These are phyloP conservation scores for Lignosus rhinocerotis DNA, from an alignment of 1,284 basidiomycete species.

Conservation along the genomic window DNA sequence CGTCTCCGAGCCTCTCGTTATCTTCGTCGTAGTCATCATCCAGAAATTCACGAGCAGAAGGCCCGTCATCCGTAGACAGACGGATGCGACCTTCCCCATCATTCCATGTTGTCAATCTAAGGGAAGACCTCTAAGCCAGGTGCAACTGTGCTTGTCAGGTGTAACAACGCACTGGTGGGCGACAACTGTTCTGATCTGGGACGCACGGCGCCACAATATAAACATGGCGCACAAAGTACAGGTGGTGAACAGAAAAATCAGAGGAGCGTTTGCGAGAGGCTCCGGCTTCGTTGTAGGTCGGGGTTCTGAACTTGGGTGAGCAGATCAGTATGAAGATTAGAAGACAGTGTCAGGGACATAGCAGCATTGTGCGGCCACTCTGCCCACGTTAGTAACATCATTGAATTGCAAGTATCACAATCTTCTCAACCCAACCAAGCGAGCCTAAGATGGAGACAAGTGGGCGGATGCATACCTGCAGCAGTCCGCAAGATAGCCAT, in stretches of 20 bases:
- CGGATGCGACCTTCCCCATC: constrained; percentile 60
- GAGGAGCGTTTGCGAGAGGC: constrained; percentile 56
- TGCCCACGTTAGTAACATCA: background rate
- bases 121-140: background rate
- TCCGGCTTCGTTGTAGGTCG: constrained; percentile 61
- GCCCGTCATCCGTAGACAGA: constrained; percentile 72
- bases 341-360: background rate
- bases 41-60: constrained; percentile 63
- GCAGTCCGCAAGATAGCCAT: background rate
- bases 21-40: constrained; percentile 62
- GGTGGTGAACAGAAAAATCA: constrained; percentile 60
- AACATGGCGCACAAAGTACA: constrained; percentile 62
- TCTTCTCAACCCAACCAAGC: background rate
- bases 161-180: constrained; percentile 60
- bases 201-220: constrained; percentile 65
- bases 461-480: background rate
- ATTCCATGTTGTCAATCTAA: constrained; percentile 61
- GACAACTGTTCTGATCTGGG: constrained; percentile 57
- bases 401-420: background rate
- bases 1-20: constrained; percentile 30
- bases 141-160: constrained; percentile 46
- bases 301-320: constrained; percentile 49
- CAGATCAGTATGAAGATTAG: constrained; percentile 9
- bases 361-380: background rate
- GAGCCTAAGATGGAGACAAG: background rate